Evolutionary conservation across 257 asterid species (phyloP), one percentile per base, ranked within the genome.

Genomic region (Forsythia viridissima): DNA sequence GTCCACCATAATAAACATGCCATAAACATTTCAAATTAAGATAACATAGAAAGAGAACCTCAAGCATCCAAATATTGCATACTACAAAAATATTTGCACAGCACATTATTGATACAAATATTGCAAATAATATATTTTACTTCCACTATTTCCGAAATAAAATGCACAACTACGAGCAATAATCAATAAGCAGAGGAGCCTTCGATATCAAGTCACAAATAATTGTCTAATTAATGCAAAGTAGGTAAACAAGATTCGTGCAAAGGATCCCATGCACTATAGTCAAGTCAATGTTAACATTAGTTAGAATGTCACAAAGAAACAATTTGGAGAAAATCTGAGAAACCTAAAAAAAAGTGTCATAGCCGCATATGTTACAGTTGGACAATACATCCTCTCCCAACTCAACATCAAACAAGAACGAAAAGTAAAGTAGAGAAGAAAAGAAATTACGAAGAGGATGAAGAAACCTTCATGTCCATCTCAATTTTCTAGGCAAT

Each of bases 291-390:
- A 30, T 63, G 70, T 63, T 24, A 24, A n/a, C 66, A 63, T 63
- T 24, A 63, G 70, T 30, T 8, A 30, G 40, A 63, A 63, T 30
- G 70, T 30, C 40, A 21, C 15, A 30, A 18, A 36, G 2, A 61
- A 63, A 30, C 40, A 30, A 61, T 61, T 57, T n/a, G 21, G 7
- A 63, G 40, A 63, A 21, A 30, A 63, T 63, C 70, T 30, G 15
- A 48, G 13, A 48, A 72, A 37, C 30, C 57, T 57, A 13, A 72
- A 68, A 81, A 72, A 79, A 65, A 48, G 40, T 71, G 40, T 30
- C 16, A 48, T 71, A 57, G 94, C 94, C 93, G 97, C 97, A 93
- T 89, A 93, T 90, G 92, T 85, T 92, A 92, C 96, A 92, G 83
- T 89, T 85, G 77, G 80, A 75, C 86, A 83, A 76, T 84, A 80